Conservation (phyloP, 2,329 filamentous ascomycete species). For the Daldinia sp. region DNA sequence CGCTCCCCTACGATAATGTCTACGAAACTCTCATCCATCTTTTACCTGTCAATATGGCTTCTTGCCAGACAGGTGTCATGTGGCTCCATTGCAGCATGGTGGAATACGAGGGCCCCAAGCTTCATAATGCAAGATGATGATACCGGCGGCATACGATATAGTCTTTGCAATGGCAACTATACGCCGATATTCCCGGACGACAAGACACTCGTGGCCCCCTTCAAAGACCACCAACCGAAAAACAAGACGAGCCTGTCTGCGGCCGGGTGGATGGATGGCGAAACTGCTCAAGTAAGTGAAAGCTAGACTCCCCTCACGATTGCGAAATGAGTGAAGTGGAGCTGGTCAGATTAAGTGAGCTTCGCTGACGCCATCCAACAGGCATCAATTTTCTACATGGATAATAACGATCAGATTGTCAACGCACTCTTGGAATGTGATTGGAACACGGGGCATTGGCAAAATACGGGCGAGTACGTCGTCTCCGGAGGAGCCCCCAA, state of each 20-base stretch:
- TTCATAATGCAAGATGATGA: constrained; percentile 49
- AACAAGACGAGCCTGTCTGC: constrained; percentile 48
- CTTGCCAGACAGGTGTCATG: constrained; percentile 37
- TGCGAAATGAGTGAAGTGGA: constrained; percentile 20
- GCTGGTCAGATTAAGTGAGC: constrained; percentile 3
- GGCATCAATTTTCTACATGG: constrained; percentile 51
- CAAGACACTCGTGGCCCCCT: constrained; percentile 42
- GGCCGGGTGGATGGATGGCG: constrained; percentile 47
- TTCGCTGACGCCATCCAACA: constrained; percentile 38
- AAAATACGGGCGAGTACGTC: constrained; percentile 43
- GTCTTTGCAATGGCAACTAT: constrained; percentile 45
- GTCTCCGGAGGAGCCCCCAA: constrained; percentile 42
- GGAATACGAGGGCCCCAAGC: constrained; percentile 45
- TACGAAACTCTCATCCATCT: constrained; percentile 20
- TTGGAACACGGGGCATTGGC: constrained; percentile 47
- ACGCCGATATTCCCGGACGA: constrained; percentile 49
- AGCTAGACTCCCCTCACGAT: constrained; percentile 11
- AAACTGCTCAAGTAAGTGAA: constrained; percentile 46
- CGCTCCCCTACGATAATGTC: constrained; percentile 18
- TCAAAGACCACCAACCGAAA: constrained; percentile 43
- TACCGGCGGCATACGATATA: constrained; percentile 49
- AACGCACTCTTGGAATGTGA: constrained; percentile 49
- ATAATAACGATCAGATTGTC: constrained; percentile 43
- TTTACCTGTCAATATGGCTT: constrained; percentile 35
- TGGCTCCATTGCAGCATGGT: constrained; percentile 50